phyloP scores from a whole-genome alignment of 768 basidiomycete genomes.

The Strobilomyces confusus region DNA sequence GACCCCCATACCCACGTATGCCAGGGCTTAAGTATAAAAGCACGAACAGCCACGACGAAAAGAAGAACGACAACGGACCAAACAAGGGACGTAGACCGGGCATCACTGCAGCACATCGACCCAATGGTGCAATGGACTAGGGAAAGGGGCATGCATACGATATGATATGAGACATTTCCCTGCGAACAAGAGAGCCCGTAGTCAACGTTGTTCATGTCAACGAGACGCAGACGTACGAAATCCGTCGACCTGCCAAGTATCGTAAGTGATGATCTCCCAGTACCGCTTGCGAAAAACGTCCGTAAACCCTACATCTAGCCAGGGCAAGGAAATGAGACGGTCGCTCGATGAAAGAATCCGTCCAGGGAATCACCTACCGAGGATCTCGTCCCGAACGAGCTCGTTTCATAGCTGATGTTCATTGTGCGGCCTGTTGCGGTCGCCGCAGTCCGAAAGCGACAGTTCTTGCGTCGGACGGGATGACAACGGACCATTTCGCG shows the following conservation, averaged over 20 bases:
- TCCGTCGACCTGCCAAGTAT: slow-evolving; percentile 75
- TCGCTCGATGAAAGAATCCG: neutral
- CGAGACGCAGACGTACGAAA: slow-evolving; percentile 53
- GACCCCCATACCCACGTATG: slow-evolving; percentile 62
- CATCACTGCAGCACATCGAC: slow-evolving; percentile 34
- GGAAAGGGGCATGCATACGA: slow-evolving; percentile 35
- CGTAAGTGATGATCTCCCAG: slow-evolving; percentile 55
- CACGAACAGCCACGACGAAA: neutral
- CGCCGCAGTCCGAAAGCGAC: slow-evolving; percentile 46
- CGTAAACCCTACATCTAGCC: slow-evolving; percentile 58
- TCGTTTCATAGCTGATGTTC: slow-evolving; percentile 47
- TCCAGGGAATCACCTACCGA: slow-evolving; percentile 38
- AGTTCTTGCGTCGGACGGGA: neutral
- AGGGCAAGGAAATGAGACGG: neutral
- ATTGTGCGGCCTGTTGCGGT: slow-evolving; percentile 62
- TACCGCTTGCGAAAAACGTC: slow-evolving; percentile 56
- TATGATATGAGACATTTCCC: slow-evolving; percentile 67
- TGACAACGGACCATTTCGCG: slow-evolving; percentile 14
- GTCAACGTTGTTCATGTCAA: neutral
- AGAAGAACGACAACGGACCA: slow-evolving; percentile 9
- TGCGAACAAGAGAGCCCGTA: neutral
- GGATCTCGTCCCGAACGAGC: slow-evolving; percentile 60
- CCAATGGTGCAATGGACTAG: neutral
- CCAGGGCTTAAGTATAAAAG: slow-evolving; percentile 52
- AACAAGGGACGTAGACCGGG: slow-evolving; percentile 73